Evolutionary conservation across 2,329 filamentous ascomycete genomes (phyloP).

Genomic region (Paecilomyces sp.): DNA sequence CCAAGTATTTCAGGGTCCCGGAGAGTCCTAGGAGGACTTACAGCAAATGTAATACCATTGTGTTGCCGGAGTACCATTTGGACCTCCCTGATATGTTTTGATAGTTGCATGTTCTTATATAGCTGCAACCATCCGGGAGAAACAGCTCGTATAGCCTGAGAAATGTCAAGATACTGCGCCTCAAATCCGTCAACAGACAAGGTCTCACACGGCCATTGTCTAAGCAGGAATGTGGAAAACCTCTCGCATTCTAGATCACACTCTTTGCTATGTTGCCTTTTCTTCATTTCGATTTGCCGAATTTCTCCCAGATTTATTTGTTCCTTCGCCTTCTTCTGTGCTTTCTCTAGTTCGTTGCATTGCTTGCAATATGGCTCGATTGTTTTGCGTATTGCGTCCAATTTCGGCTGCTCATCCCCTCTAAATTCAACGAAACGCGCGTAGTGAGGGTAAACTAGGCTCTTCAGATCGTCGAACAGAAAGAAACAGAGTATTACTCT

Average conservation of each 20-base stretch:
- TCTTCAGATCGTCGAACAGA: constrained; percentile 32
- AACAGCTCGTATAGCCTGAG: constrained; percentile 33
- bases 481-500: constrained; percentile 41
- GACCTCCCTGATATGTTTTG: background rate
- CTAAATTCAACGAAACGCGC: constrained; percentile 18
- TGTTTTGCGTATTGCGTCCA: background rate
- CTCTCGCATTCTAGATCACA: constrained; percentile 26
- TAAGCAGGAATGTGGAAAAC: constrained; percentile 36
- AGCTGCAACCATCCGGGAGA: constrained; percentile 37
- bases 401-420: constrained; percentile 8
- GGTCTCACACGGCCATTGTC: constrained; percentile 40
- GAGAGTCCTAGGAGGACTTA: constrained; percentile 28
- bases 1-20: background rate
- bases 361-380: background rate
- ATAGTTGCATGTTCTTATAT: background rate
- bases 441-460: constrained; percentile 28
- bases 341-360: background rate
- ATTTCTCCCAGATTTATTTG: no score
- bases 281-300: constrained; percentile 15
- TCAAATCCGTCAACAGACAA: constrained; percentile 23
- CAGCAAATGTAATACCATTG: background rate
- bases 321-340: background rate
- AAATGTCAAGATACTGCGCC: constrained; percentile 27
- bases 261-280: constrained; percentile 18
- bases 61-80: background rate